Percentiles rank a stretch among this genome's conserved stretches.
These are phyloP conservation scores for Stephanodiscus minutulus DNA, from an alignment of 108 stramenopile genomes.

Conservation along the genomic window DNA sequence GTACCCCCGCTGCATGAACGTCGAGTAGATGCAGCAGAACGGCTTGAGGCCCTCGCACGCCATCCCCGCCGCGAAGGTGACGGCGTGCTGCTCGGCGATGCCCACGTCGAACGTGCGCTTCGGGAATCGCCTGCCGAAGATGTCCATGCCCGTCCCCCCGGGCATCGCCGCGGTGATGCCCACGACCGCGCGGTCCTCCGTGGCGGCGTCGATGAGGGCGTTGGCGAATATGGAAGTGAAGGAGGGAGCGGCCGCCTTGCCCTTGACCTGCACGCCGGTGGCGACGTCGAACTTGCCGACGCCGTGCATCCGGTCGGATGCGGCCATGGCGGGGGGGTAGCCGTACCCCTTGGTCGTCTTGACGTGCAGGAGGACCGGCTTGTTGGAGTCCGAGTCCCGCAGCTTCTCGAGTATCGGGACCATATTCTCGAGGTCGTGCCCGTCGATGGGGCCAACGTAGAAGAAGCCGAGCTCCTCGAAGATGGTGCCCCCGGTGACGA, in stretches of 20 bases:
- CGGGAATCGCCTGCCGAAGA: constrained; percentile 95
- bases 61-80: constrained; percentile 97
- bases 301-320: constrained; percentile 96
- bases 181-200: constrained; percentile 89
- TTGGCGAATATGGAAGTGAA: constrained; percentile 96
- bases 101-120: constrained; percentile 97
- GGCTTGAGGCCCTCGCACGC: constrained; percentile 96
- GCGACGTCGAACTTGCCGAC: constrained; percentile 96
- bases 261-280: constrained; percentile 91
- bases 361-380: constrained; percentile 93
- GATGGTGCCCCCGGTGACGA: constrained; percentile 93
- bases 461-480: constrained; percentile 98
- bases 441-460: constrained; percentile 98
- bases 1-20: constrained; percentile 97
- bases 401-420: constrained; percentile 96
- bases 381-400: constrained; percentile 77
- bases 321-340: constrained; percentile 93
- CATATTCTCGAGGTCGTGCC: constrained; percentile 96
- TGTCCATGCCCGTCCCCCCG: constrained; percentile 98
- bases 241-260: constrained; percentile 64
- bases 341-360: constrained; percentile 96
- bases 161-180: constrained; percentile 99
- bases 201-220: constrained; percentile 88
- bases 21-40: constrained; percentile 96
- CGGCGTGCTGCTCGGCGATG: constrained; percentile 98